Base-by-base conservation (phyloP, 345 rosid genomes). In the Erysimum cheiranthoides region DNA sequence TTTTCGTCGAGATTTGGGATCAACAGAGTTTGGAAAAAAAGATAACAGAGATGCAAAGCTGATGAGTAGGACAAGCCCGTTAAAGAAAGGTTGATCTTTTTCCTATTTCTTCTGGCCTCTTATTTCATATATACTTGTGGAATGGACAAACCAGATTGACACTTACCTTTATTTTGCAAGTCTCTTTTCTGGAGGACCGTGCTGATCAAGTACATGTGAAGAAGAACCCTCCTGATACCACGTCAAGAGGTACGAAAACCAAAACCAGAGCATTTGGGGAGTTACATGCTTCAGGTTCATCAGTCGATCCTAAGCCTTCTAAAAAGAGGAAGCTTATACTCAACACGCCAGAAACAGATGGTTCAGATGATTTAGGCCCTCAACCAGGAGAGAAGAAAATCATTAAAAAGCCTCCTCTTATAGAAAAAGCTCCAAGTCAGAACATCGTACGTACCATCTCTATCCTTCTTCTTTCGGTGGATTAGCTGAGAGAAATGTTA, bases 261-360 rank as follows among this genome's bases (percentile, higher is more conserved):
- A 70, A 72, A 66, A 65, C 43, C 51, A 78, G 66, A 27, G 32
- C 50, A 42, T 52, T 32, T 6, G 51, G 58, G 56, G 75, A 71
- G 58, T 47, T 45, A 8, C 12, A 30, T 64, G 42, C 58, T 52
- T 50, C 58, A 32, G 80, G 58, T 18, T 30, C 82, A 70, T 69
- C 76, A 62, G 45, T 18, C 14, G 63, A 62, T 66, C 27, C 45
- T 49, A 56, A 2, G 39, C 82, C 78, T 73, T 50, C 32, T 8
- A 85, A 85, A 70, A 84, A 34, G 81, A 79, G 84, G 75, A 87
- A 79, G 76, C 60, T 68, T 70, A 45, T 61, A 73, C 61, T 34
- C 60, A 69, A 53, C 57, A 75, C 66, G 17, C 45, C 67, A 69
- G 49, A 74, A 62, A 16, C 73, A 30, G 66, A 35, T 34, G 66